These are phyloP conservation scores for Ustulina deusta DNA, from an alignment of 2,329 filamentous ascomycete species.

Conservation along the genomic window DNA sequence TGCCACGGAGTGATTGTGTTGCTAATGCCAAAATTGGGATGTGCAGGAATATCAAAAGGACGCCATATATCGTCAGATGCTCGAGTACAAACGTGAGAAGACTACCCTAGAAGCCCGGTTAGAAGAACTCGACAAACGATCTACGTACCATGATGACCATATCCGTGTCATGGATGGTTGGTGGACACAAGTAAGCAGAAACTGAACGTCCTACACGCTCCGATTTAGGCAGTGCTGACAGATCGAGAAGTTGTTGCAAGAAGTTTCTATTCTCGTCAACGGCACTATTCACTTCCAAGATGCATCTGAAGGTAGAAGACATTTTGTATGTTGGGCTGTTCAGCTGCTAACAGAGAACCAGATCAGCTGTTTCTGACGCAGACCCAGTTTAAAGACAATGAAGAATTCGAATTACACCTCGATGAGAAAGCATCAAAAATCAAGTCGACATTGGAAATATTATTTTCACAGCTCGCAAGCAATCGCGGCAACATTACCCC, in stretches of 20 bases:
- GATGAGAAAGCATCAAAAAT: constrained; percentile 81
- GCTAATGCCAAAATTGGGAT: constrained; percentile 54
- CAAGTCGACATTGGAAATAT: constrained; percentile 75
- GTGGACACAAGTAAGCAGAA: constrained; percentile 84
- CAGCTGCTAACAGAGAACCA: constrained; percentile 51
- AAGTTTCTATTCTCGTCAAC: constrained; percentile 70
- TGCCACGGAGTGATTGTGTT: constrained; percentile 44
- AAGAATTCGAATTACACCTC: constrained; percentile 85
- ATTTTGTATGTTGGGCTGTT: constrained; percentile 9
- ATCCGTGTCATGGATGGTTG: constrained; percentile 90
- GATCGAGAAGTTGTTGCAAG: constrained; percentile 67
- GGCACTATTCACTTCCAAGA: constrained; percentile 59
- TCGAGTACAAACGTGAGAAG: constrained; percentile 95
- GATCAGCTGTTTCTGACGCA: constrained; percentile 68
- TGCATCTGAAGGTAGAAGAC: constrained; percentile 56
- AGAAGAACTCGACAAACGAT: constrained; percentile 81
- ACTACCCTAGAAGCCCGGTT: constrained; percentile 82
- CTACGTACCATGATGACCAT: constrained; percentile 90
- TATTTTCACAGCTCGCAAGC: constrained; percentile 70
- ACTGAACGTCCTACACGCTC: neutral
- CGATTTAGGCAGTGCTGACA: constrained; percentile 17
- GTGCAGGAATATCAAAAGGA: constrained; percentile 90
- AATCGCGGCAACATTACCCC: constrained; percentile 69
- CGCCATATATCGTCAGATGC: constrained; percentile 97
- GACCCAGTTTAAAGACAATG: constrained; percentile 71